Conservation (phyloP, 1,139 yeast species). For the Kurtzmaniella quercitrusa region DNA sequence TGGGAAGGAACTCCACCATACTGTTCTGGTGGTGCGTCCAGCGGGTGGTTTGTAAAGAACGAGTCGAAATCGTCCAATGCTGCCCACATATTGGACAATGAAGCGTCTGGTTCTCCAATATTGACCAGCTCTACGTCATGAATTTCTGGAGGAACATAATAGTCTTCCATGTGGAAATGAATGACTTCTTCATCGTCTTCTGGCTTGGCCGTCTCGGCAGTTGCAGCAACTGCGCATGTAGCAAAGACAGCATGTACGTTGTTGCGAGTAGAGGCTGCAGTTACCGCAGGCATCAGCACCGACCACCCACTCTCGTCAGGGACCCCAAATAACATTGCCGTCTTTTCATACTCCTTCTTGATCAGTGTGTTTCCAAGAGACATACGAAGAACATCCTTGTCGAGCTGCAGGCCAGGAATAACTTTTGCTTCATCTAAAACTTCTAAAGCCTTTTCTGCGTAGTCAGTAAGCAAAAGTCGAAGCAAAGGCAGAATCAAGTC, state of each 20-base stretch:
- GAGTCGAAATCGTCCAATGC: slow-evolving; percentile 93
- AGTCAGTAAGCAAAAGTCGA: slow-evolving; percentile 76
- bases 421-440: slow-evolving; percentile 82
- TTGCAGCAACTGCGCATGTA: slow-evolving; percentile 52
- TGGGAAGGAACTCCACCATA: slow-evolving; percentile 18
- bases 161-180: slow-evolving; percentile 67
- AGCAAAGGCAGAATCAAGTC: slow-evolving; percentile 88
- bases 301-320: slow-evolving; percentile 99
- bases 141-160: slow-evolving; percentile 35
- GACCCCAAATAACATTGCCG: slow-evolving; percentile 88
- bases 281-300: slow-evolving; percentile 87
- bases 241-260: slow-evolving; percentile 95
- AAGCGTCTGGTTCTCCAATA: slow-evolving; percentile 63
- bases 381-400: slow-evolving; percentile 87
- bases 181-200: slow-evolving; percentile 38
- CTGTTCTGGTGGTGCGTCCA: neutral
- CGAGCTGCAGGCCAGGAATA: slow-evolving; percentile 88
- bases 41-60: slow-evolving; percentile 62
- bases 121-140: slow-evolving; percentile 37
- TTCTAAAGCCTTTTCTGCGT: slow-evolving; percentile 82
- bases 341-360: slow-evolving; percentile 76
- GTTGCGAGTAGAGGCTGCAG: slow-evolving; percentile 82
- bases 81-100: slow-evolving; percentile 92
- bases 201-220: slow-evolving; percentile 8
- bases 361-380: slow-evolving; percentile 79